These are phyloP conservation scores for Coprinopsis strossmayeri DNA, from an alignment of 768 basidiomycete genomes.

Conservation along the genomic window DNA sequence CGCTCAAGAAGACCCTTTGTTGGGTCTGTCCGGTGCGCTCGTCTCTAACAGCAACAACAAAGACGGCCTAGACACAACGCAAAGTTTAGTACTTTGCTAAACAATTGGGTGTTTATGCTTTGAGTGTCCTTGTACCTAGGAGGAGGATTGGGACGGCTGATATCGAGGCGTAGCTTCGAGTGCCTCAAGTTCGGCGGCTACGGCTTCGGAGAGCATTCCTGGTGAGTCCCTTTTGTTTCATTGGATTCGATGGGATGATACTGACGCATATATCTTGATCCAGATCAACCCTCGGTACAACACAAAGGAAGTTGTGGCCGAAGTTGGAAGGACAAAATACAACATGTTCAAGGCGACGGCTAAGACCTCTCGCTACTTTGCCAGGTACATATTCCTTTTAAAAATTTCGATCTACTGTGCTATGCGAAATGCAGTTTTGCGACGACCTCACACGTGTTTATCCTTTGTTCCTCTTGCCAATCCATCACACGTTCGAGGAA, in stretches of 20 bases:
- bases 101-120: slow-evolving; percentile 49
- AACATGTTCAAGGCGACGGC: slow-evolving; percentile 91
- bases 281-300: too few relatives aligned
- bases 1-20: slow-evolving; percentile 5
- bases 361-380: slow-evolving; percentile 87
- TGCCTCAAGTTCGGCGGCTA: too few relatives aligned
- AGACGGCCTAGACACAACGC: slow-evolving; percentile 60
- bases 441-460: too few relatives aligned
- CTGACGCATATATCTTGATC: too few relatives aligned
- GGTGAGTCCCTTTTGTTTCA: too few relatives aligned
- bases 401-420: too few relatives aligned
- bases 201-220: too few relatives aligned
- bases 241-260: too few relatives aligned
- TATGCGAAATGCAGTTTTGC: too few relatives aligned
- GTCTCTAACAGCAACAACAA: not conserved
- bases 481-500: slow-evolving; percentile 90
- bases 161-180: slow-evolving; percentile 40
- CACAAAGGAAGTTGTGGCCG: slow-evolving; percentile 2
- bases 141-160: slow-evolving; percentile 72
- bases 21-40: not conserved
- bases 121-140: slow-evolving; percentile 51
- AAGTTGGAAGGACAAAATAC: slow-evolving; percentile 30
- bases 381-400: slow-evolving; percentile 24
- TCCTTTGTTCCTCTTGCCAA: too few relatives aligned
- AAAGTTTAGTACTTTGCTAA: slow-evolving; percentile 74